Evolutionary conservation across 1,284 basidiomycete species (phyloP).

Genomic region (Ceratobasidium theobromae): DNA sequence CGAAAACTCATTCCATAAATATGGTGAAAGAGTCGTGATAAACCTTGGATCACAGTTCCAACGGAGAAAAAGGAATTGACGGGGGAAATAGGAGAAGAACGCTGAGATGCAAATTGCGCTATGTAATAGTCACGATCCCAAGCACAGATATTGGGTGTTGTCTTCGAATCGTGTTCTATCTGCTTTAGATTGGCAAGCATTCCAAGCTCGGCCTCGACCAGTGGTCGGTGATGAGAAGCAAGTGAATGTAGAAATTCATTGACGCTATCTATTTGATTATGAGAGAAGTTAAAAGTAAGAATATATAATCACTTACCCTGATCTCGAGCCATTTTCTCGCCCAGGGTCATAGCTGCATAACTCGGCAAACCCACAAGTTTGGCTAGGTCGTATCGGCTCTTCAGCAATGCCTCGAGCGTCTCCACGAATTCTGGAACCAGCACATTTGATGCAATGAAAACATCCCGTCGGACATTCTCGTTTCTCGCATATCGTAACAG

Average conservation of each 20-base stretch:
- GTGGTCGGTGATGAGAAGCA: constrained; percentile 71
- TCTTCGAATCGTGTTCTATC: constrained; percentile 56
- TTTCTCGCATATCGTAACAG: constrained; percentile 84
- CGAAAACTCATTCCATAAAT: constrained; percentile 87
- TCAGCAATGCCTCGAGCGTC: constrained; percentile 74
- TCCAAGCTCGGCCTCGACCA: constrained; percentile 70
- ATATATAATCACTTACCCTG: constrained; percentile 56
- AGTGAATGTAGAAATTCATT: constrained; percentile 78
- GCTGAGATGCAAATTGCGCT: constrained; percentile 40
- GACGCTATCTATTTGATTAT: constrained; percentile 66
- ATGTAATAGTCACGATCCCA: constrained; percentile 91
- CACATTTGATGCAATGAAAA: constrained; percentile 75
- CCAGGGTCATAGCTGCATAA: constrained; percentile 80
- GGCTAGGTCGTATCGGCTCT: constrained; percentile 76
- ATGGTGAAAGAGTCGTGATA: constrained; percentile 80
- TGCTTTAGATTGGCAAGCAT: constrained; percentile 75
- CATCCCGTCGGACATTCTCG: constrained; percentile 75
- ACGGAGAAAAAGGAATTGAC: constrained; percentile 52
- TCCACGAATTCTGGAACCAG: constrained; percentile 69
- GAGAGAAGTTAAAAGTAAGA: constrained; percentile 33
- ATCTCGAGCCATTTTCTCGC: constrained; percentile 93
- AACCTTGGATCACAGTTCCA: constrained; percentile 82
- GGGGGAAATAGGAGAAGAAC: constrained; percentile 42
- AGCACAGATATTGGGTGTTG: constrained; percentile 71
- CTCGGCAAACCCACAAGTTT: constrained; percentile 77